These are phyloP conservation scores for Diaporthe citriasiana DNA, from an alignment of 2,329 filamentous ascomycete species.

Conservation along the genomic window DNA sequence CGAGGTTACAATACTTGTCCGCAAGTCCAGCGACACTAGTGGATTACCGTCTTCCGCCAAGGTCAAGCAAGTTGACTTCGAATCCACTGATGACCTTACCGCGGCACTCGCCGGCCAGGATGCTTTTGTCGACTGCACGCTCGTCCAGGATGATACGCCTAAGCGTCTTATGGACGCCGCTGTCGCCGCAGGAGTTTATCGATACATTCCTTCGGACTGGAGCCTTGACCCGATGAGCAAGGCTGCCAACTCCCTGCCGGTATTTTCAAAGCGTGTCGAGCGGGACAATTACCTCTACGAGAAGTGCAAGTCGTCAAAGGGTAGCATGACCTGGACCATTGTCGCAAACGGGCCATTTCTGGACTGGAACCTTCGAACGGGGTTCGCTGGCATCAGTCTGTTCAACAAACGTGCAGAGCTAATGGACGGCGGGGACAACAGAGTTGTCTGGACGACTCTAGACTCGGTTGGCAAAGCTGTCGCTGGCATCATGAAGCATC, in stretches of 20 bases:
- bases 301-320: background rate
- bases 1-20: conserved; percentile 7
- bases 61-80: conserved; percentile 16
- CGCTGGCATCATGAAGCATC: conserved; percentile 46
- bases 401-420: conserved; percentile 44
- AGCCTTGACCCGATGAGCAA: conserved; percentile 34
- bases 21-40: conserved; percentile 19
- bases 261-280: conserved; percentile 30
- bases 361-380: conserved; percentile 47
- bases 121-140: conserved; percentile 30
- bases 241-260: conserved; percentile 45
- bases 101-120: conserved; percentile 25
- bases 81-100: conserved; percentile 10
- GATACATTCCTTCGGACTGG: conserved; percentile 35
- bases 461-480: conserved; percentile 48
- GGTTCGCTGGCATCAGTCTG: conserved; percentile 47
- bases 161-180: conserved; percentile 33
- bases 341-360: conserved; percentile 50
- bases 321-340: conserved; percentile 48
- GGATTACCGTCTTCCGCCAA: conserved; percentile 6
- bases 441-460: conserved; percentile 46
- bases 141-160: conserved; percentile 18
- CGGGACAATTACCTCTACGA: conserved; percentile 20
- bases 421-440: conserved; percentile 48
- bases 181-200: conserved; percentile 22